Evolutionary conservation across 2,329 filamentous ascomycete species (phyloP), one percentile per base, ranked within the genome.

Genomic region (Fusarium chlamydosporum): DNA sequence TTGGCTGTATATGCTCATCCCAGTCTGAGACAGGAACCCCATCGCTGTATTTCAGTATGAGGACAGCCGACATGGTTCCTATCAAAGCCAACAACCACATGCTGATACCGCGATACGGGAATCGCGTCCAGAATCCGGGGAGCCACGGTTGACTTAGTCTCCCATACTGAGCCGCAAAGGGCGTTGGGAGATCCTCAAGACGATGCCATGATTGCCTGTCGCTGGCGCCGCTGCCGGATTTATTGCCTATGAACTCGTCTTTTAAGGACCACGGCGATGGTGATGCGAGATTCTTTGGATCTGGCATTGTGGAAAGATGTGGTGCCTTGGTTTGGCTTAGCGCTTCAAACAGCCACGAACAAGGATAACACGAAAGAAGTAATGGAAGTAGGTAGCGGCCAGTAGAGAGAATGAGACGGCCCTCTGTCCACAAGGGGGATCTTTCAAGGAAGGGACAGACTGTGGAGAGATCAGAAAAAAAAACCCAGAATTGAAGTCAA

Each of bases 61-160:
- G 33, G 5, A 60, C 12, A 8, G 66, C 69, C 4, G 66, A 56
- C 1, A 61, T 18, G 2, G 69, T 72, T 2, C 68, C 67, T 7
- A 71, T 4, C 1, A 71, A 13, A 1, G 68, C 33, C 10, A 69
- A 29, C n/a, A 71, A 16, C 68, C 67, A 71, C 45, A 61, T 52
- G 33, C 68, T 60, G 35, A 71, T 38, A 2, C 68, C 68, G 3
- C 68, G 68, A 20, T 45, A 45, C 8, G 68, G 68, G 8, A 71
- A 68, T 2, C 68, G 56, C 4, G 27, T 68, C 68, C 68, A 71
- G 33, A 71, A 71, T 9, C 68, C 68, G 1, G 68, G 56, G 15
- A 66, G 64, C 68, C 68, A 71, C 15, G 68, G 68, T 1, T 68
- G 65, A 9, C 68, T 71, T 7, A 71, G 65, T 31, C 68, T 53